Conservation (phyloP, 495 filamentous ascomycete genomes). For the Annulohypoxylon stygium region DNA sequence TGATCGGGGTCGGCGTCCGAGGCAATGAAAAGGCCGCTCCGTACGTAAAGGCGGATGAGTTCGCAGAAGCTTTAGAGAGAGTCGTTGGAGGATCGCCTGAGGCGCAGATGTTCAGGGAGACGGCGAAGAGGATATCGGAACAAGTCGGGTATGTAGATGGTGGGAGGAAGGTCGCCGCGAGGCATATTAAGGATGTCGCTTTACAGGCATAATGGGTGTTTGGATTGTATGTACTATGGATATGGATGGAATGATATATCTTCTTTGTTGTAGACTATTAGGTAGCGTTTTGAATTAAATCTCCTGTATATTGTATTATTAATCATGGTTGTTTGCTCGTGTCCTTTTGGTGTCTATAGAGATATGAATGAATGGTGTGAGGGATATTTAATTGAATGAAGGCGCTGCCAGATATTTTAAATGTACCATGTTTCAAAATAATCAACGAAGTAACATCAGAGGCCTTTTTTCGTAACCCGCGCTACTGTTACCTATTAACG, state of each 20-base stretch:
- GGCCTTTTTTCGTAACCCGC: too few species aligned
- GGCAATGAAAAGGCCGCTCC: neutral
- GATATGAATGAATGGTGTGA: too few species aligned
- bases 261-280: constrained; percentile 11
- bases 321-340: neutral
- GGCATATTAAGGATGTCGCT: constrained; percentile 6
- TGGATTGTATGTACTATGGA: neutral
- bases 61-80: neutral
- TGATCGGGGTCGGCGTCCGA: constrained; percentile 2
- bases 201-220: neutral
- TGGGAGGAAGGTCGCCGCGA: constrained; percentile 1
- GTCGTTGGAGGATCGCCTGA: neutral
- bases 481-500: too few species aligned
- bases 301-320: neutral
- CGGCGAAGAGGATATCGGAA: constrained; percentile 11
- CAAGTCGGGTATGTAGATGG: neutral
- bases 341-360: too few species aligned
- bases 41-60: constrained; percentile 4
- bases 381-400: too few species aligned
- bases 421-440: too few species aligned
- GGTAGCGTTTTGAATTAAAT: constrained; percentile 11
- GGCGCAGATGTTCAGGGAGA: constrained; percentile 2
- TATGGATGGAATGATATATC: neutral
- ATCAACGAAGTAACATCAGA: too few species aligned
- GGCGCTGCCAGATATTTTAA: too few species aligned